Conservation (phyloP, 2,329 filamentous ascomycete genomes). For the Pseudogymnoascus sp. region DNA sequence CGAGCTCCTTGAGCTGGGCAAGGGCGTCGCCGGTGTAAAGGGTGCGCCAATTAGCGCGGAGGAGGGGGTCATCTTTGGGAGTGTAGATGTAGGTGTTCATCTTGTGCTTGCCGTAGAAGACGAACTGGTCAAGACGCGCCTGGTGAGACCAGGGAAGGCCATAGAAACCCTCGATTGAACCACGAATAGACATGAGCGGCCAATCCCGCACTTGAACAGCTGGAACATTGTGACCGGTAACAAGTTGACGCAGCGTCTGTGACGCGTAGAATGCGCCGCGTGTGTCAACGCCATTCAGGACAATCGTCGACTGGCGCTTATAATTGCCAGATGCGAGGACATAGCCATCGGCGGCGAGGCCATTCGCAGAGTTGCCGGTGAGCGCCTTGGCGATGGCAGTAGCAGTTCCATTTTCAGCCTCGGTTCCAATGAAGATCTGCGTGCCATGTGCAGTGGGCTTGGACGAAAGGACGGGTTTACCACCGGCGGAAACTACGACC, state of each 20-base stretch:
- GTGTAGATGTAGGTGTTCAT: constrained; percentile 25
- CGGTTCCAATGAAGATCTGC: constrained; percentile 1
- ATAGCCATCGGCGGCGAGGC: constrained; percentile 18
- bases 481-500: neutral
- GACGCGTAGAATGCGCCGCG: constrained; percentile 21
- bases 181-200: constrained; percentile 24
- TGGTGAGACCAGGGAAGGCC: constrained; percentile 23
- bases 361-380: constrained; percentile 16
- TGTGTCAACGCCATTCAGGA: constrained; percentile 20
- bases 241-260: constrained; percentile 12
- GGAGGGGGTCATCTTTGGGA: constrained; percentile 22
- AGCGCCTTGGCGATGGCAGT: constrained; percentile 7
- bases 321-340: constrained; percentile 19
- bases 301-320: constrained; percentile 16
- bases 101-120: constrained; percentile 22
- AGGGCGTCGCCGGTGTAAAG: constrained; percentile 12
- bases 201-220: constrained; percentile 20
- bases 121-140: constrained; percentile 22
- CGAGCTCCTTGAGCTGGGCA: constrained; percentile 18
- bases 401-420: neutral
- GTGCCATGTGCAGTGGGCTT: neutral
- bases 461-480: neutral
- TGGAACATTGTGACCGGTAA: neutral
- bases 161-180: constrained; percentile 23
- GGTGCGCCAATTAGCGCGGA: constrained; percentile 8